These are phyloP conservation scores for Aspergillus heteromorphus DNA, from an alignment of 495 filamentous ascomycete genomes.

Conservation along the genomic window DNA sequence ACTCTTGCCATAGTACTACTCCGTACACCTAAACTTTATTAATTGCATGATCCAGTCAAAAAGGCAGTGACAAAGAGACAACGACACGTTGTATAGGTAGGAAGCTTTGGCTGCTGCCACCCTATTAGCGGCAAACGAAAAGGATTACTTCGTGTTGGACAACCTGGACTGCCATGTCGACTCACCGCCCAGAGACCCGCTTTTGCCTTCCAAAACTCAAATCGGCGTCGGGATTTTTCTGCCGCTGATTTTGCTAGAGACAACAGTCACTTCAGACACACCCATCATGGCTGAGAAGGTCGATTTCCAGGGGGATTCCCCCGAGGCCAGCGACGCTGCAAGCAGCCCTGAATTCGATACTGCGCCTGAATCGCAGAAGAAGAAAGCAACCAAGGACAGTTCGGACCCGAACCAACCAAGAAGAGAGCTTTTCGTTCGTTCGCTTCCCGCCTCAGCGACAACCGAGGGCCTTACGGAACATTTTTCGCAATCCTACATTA, in stretches of 20 bases:
- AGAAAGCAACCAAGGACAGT: constrained; percentile 15
- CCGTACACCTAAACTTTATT: too few relatives aligned
- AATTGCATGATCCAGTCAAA: too few relatives aligned
- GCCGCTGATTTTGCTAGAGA: constrained; percentile 38
- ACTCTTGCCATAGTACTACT: too few relatives aligned
- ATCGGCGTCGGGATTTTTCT: constrained; percentile 31
- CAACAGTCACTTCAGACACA: constrained; percentile 7
- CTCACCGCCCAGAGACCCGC: constrained; percentile 22
- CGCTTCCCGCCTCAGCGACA: constrained; percentile 71
- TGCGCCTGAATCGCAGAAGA: constrained; percentile 22
- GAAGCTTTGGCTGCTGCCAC: too few relatives aligned
- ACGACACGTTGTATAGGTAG: too few relatives aligned
- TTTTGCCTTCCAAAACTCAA: constrained; percentile 3
- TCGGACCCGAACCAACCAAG: constrained; percentile 36
- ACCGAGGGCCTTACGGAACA: constrained; percentile 74
- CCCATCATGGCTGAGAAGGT: constrained; percentile 27
- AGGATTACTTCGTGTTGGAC: too few relatives aligned
- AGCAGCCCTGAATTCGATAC: constrained; percentile 7
- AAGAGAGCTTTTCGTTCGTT: constrained; percentile 83
- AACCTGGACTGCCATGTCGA: too few relatives aligned
- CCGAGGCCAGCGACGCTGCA: constrained; percentile 16
- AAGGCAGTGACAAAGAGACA: too few relatives aligned
- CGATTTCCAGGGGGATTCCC: constrained; percentile 27
- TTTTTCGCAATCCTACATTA: constrained; percentile 89
- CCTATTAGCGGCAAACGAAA: too few relatives aligned